These are phyloP conservation scores for Cryphonectria parasitica DNA, from an alignment of 2,329 filamentous ascomycete genomes.

Conservation along the genomic window DNA sequence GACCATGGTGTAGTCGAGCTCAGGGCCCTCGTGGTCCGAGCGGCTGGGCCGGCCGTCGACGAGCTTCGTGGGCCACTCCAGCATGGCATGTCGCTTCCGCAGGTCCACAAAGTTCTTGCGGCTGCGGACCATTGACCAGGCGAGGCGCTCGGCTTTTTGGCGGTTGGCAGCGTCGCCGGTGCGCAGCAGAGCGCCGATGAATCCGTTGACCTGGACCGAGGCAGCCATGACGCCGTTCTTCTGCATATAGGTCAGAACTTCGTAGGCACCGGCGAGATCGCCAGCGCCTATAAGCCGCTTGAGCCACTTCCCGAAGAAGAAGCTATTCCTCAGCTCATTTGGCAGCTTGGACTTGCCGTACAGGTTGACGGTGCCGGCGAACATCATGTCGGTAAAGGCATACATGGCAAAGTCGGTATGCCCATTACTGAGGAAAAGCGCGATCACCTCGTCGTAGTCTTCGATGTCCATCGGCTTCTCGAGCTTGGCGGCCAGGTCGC, in stretches of 20 bases:
- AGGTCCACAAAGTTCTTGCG: conserved; percentile 66
- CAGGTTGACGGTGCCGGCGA: conserved; percentile 57
- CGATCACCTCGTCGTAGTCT: conserved; percentile 77
- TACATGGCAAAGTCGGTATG: conserved; percentile 70
- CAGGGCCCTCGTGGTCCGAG: conserved; percentile 31
- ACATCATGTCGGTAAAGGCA: conserved; percentile 90
- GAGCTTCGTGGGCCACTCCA: conserved; percentile 37
- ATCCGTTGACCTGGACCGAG: conserved; percentile 77
- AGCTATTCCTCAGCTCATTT: conserved; percentile 66
- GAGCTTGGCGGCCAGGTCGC: conserved; percentile 44
- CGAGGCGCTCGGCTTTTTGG: conserved; percentile 68
- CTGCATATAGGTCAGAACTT: conserved; percentile 77
- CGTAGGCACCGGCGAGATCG: conserved; percentile 70
- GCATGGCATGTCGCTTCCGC: conserved; percentile 41
- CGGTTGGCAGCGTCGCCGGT: conserved; percentile 58
- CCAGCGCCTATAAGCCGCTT: conserved; percentile 78
- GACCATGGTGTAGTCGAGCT: conserved; percentile 40
- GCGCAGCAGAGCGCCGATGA: conserved; percentile 79
- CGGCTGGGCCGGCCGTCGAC: conserved; percentile 29
- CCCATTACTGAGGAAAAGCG: conserved; percentile 69
- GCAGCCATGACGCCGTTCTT: conserved; percentile 68
- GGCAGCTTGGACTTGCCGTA: conserved; percentile 49
- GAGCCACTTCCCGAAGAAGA: conserved; percentile 87
- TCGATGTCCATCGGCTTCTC: conserved; percentile 61
- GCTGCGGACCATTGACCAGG: conserved; percentile 76